Evolutionary conservation across 257 asterid species (phyloP), one percentile per base, ranked within the genome.

Genomic region (Paraleonurus japonicus): DNA sequence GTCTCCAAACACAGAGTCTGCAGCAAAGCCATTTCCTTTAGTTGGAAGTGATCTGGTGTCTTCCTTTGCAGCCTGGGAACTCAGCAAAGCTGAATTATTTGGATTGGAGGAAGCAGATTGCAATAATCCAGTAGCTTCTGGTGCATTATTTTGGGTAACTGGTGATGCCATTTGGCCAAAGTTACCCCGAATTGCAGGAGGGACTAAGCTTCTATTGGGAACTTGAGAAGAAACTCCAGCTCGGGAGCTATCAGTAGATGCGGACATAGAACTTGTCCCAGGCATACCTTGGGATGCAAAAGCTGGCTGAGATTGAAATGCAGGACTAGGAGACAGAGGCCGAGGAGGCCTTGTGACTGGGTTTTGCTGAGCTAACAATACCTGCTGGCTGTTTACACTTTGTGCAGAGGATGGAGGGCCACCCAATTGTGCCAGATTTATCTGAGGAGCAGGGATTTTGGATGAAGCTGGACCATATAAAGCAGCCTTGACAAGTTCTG

Each of bases 401-500:
- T 82, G 95, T 67, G 79, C 23, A 32, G 86, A 74, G 61, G 79
- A 47, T 70, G 86, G 72, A 61, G 81, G 62, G 64, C 79, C 84
- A 77, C 80, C 82, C 19, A 74, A 67, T 26, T 71, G 82, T 81
- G 83, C 77, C 61, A 84, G 79, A 80, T 83, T 82, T 85, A 94
- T 91, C 88, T 80, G 87, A 50, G 99, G 99, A 76, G 99, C 84
- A 73, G 99, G 99, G 76, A 92, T 92, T 89, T 83, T 83, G 74
- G 96, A 81, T 41, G 99, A 88, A 79, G 98, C 98, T 54, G 93
- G 93, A 78, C 96, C 85, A 65, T 79, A 83, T 65, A 95, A 78
- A 61, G 99, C 99, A 82, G 98, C 99, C 84, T 85, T 88, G 75
- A 95, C 98, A 33, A 95, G 82, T 6, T 89, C 96, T 72, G 93